Percentiles rank a stretch among this genome's conserved stretches.
phyloP scores from a whole-genome alignment of 2,329 filamentous ascomycete species.

The Trematosphaeria pertusa region DNA sequence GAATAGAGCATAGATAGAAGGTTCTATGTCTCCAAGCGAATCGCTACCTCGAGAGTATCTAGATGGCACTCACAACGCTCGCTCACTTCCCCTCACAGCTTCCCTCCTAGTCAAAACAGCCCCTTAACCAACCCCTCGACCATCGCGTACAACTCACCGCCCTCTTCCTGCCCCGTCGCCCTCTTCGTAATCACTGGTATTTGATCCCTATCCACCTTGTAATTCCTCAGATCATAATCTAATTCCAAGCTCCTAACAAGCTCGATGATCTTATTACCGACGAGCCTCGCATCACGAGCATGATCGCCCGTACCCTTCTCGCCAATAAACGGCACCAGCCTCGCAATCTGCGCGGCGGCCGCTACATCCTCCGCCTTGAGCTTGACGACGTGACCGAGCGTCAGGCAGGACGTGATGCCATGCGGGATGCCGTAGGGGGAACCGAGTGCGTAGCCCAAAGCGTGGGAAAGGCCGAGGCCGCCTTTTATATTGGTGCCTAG shows the following conservation, averaged over 20 bases:
- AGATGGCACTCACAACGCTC: too few species aligned
- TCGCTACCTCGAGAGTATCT: too few species aligned
- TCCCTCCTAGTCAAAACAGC: slow-evolving; percentile 42
- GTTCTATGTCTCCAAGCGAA: too few species aligned
- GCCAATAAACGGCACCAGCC: slow-evolving; percentile 54
- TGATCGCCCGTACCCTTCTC: slow-evolving; percentile 48
- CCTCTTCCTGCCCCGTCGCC: slow-evolving; percentile 51
- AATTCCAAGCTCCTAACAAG: slow-evolving; percentile 54
- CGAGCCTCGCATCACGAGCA: slow-evolving; percentile 52
- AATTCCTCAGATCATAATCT: slow-evolving; percentile 55
- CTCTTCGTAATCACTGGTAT: slow-evolving; percentile 52
- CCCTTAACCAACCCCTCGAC: slow-evolving; percentile 53
- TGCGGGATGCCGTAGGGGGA: slow-evolving; percentile 64
- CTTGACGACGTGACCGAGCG: slow-evolving; percentile 61
- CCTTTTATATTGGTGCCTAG: slow-evolving; percentile 59
- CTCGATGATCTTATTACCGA: slow-evolving; percentile 53
- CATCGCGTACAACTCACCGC: slow-evolving; percentile 51
- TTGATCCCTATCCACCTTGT: slow-evolving; percentile 52
- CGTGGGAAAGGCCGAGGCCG: slow-evolving; percentile 57
- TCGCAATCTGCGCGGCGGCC: slow-evolving; percentile 55
- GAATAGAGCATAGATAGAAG: too few species aligned
- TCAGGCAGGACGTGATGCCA: slow-evolving; percentile 63
- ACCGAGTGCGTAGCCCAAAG: slow-evolving; percentile 60
- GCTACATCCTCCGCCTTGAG: slow-evolving; percentile 56
- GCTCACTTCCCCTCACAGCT: too few species aligned